These are phyloP conservation scores for Castanea crenata DNA, from an alignment of 306 rosid genomes.

Conservation along the genomic window DNA sequence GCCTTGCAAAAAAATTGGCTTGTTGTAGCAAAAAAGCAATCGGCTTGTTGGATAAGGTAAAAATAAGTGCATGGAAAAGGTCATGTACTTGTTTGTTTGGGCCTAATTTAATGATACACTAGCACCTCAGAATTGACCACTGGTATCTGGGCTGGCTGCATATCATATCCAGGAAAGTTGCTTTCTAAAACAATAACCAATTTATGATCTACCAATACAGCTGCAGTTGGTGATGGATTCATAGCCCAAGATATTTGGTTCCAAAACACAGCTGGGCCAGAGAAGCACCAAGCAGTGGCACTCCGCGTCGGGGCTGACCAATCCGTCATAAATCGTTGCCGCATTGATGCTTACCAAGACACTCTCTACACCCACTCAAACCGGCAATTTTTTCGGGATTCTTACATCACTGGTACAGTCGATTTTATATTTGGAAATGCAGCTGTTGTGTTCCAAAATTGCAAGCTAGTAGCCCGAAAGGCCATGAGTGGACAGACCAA, in stretches of 20 bases:
- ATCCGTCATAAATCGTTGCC: slow-evolving; percentile 65
- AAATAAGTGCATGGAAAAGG: too few species aligned
- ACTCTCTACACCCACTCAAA: slow-evolving; percentile 65
- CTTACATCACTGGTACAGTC: slow-evolving; percentile 57
- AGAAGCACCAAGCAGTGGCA: slow-evolving; percentile 74
- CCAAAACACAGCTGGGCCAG: slow-evolving; percentile 68
- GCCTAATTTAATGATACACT: too few species aligned
- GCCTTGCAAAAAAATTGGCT: too few species aligned
- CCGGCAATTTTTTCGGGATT: slow-evolving; percentile 65
- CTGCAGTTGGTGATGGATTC: slow-evolving; percentile 74
- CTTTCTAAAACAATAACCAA: background rate
- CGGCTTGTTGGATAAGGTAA: too few species aligned
- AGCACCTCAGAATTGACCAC: background rate
- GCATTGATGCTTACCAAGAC: slow-evolving; percentile 66
- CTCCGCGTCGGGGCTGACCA: slow-evolving; percentile 60
- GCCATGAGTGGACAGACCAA: slow-evolving; percentile 56
- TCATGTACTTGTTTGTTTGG: too few species aligned
- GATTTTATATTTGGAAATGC: slow-evolving; percentile 77
- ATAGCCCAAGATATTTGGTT: slow-evolving; percentile 67
- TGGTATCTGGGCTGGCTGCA: background rate
- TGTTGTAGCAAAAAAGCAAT: too few species aligned
- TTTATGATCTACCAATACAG: slow-evolving; percentile 25
- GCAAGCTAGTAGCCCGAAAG: slow-evolving; percentile 48
- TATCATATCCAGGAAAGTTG: too few species aligned
- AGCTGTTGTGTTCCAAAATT: slow-evolving; percentile 60